Evolutionary conservation across 768 basidiomycete genomes (phyloP), one percentile per base, ranked within the genome.

Genomic region (Hypholoma sublateritium): DNA sequence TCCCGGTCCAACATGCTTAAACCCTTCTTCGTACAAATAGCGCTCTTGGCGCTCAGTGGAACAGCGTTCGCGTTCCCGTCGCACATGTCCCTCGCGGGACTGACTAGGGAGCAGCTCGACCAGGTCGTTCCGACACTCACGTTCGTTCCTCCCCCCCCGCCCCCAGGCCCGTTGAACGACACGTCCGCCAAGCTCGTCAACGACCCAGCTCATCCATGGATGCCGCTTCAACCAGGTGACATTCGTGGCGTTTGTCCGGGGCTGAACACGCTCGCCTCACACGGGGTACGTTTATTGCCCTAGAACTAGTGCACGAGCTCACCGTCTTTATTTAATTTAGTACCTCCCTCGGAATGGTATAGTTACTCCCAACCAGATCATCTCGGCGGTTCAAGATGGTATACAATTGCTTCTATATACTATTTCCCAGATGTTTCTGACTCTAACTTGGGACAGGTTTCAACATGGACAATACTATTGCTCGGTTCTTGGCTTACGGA

Each of bases 21-120:
- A 32, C 5, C 9, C 9, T 32, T 32, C 28, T 32, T 32, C 28
- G 28, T 32, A 32, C 28, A 32, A 3, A 9, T 9, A 32, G 28
- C 28, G 28, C 28, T 32, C 6, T 32, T 32, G 28, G 9, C 28
- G 2, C 28, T 32, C 28, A 32, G 28, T 9, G 28, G 28, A 9
- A 32, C 43, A 22, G 43, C 43, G 8, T 16, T 17, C 41, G 59
- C 56, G 19, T 61, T 55, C 49, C 59, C 59, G 8, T 56, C 59
- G n/a, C 42, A 57, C 22, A 37, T 48, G 32, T 61, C 59, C 2
- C 53, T 61, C 19, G 59, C 59, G n/a, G 59, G 59, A 28, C 56
- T 61, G 9, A 54, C 59, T 19, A 50, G 59, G 45, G 55, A 59
- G 34, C 54, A 59, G 36, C 57, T 62, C 12, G 59, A 61, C 5